Percentiles rank a stretch among this genome's conserved stretches.
Conservation (phyloP, 768 basidiomycete species). For the Mycena metata region DNA sequence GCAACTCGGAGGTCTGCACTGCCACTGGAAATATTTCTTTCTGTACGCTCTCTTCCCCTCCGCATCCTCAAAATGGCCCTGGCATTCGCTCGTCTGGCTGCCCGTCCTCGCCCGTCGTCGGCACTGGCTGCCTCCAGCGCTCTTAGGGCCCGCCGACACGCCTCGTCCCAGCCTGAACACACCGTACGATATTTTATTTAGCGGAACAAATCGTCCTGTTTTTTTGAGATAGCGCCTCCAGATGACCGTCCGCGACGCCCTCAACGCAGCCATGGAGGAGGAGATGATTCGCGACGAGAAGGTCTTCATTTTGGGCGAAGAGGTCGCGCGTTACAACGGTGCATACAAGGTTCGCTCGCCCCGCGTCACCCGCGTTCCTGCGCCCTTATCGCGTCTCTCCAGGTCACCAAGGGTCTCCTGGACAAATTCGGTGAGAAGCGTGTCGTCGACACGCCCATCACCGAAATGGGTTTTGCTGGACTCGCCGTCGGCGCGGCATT, state of each 20-base stretch:
- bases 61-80: slow-evolving; percentile 68
- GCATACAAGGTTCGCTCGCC: slow-evolving; percentile 82
- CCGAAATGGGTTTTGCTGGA: slow-evolving; percentile 99
- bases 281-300: slow-evolving; percentile 97
- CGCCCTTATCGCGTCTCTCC: slow-evolving; percentile 23
- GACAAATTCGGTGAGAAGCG: slow-evolving; percentile 99
- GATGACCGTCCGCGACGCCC: slow-evolving; percentile 99
- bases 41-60: too few relatives aligned
- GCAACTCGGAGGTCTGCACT: too few relatives aligned
- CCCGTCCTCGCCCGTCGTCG: slow-evolving; percentile 64
- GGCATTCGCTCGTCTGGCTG: slow-evolving; percentile 70
- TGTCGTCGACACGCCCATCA: slow-evolving; percentile 96
- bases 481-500: slow-evolving; percentile 95
- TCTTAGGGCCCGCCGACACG: slow-evolving; percentile 69
- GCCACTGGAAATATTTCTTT: too few relatives aligned
- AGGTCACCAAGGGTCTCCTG: slow-evolving; percentile 98
- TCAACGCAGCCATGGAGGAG: slow-evolving; percentile 99
- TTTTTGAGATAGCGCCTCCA: slow-evolving; percentile 44
- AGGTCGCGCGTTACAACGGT: slow-evolving; percentile 98
- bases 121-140: slow-evolving; percentile 58
- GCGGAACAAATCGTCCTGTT: neutral
- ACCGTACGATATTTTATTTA: slow-evolving; percentile 48
- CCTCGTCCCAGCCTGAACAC: slow-evolving; percentile 65
- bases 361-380: neutral
- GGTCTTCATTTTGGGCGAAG: slow-evolving; percentile 97